phyloP scores from a whole-genome alignment of 139 green algal genomes.

The Chlamydomonas incerta region DNA sequence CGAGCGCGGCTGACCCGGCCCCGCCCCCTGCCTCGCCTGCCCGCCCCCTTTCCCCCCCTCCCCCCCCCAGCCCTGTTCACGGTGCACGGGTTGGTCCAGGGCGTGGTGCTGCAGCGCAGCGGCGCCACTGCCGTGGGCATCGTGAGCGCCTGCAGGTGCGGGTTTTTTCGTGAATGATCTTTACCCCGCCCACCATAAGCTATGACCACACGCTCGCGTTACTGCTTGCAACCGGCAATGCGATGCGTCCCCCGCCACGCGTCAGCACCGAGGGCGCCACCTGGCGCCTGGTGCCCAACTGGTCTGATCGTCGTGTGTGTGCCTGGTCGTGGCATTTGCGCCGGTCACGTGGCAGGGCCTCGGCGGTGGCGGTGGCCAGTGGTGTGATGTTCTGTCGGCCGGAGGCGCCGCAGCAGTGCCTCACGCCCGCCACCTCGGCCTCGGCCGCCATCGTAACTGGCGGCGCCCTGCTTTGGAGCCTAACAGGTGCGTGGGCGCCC shows the following conservation, averaged over 20 bases:
- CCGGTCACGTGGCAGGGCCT: not conserved
- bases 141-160: not conserved
- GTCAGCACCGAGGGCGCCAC: too few relatives aligned
- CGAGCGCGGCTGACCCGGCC: not conserved
- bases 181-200: too few relatives aligned
- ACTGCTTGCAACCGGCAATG: too few relatives aligned
- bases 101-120: slow-evolving; percentile 32
- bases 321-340: slow-evolving; percentile 10
- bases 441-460: slow-evolving; percentile 9
- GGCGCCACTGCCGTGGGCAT: slow-evolving; percentile 37
- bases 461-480: slow-evolving; percentile 37
- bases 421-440: not conserved
- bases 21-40: not conserved
- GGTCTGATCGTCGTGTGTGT: too few relatives aligned
- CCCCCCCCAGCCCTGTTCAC: slow-evolving; percentile 17
- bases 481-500: slow-evolving; percentile 24
- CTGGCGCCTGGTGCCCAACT: too few relatives aligned
- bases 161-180: too few relatives aligned
- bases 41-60: not conserved
- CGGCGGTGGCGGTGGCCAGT: slow-evolving; percentile 26
- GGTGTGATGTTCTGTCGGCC: slow-evolving; percentile 32
- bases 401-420: slow-evolving; percentile 21
- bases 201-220: too few relatives aligned
- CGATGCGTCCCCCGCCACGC: too few relatives aligned
- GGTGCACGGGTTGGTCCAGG: slow-evolving; percentile 43